Conservation (phyloP, 176 grass and related monocot species). For the Oryza australiensis region DNA sequence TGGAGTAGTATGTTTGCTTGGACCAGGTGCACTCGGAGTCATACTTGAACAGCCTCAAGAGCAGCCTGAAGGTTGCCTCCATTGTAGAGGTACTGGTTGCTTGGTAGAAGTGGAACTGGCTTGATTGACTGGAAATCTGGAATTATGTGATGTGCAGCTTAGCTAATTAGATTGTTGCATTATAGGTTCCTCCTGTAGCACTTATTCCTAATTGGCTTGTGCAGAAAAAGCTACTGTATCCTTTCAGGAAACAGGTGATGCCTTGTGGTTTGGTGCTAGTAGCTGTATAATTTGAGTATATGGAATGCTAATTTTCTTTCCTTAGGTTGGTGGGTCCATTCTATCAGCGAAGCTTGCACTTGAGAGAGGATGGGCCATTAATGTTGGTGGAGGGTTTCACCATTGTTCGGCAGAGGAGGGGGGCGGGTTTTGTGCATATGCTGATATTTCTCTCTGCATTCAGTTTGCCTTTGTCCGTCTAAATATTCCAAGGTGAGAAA, state of each 20-base stretch:
- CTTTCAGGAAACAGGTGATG: constrained; percentile 76
- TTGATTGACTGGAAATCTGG: neutral
- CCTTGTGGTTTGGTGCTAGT: constrained; percentile 20
- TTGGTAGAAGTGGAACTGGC: neutral
- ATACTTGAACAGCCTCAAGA: constrained; percentile 70
- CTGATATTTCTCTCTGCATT: constrained; percentile 72
- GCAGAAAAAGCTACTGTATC: constrained; percentile 69
- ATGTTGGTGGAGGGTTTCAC: constrained; percentile 91
- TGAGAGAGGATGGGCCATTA: constrained; percentile 88
- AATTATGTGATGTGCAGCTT: neutral
- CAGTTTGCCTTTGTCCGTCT: constrained; percentile 66
- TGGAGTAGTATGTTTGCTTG: constrained; percentile 10
- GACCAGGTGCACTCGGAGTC: constrained; percentile 74
- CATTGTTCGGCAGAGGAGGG: constrained; percentile 86
- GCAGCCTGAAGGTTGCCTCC: constrained; percentile 70
- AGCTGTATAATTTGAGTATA: neutral
- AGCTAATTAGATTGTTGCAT: neutral
- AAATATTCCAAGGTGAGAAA: constrained; percentile 66
- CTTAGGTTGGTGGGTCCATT: constrained; percentile 78
- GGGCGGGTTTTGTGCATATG: constrained; percentile 84
- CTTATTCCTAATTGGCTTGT: constrained; percentile 76
- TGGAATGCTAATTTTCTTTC: neutral
- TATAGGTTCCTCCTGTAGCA: constrained; percentile 72
- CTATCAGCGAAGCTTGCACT: constrained; percentile 81
- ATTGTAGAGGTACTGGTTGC: constrained; percentile 73